phyloP scores from a whole-genome alignment of 345 rosid genomes.

The Erysimum cheiranthoides region DNA sequence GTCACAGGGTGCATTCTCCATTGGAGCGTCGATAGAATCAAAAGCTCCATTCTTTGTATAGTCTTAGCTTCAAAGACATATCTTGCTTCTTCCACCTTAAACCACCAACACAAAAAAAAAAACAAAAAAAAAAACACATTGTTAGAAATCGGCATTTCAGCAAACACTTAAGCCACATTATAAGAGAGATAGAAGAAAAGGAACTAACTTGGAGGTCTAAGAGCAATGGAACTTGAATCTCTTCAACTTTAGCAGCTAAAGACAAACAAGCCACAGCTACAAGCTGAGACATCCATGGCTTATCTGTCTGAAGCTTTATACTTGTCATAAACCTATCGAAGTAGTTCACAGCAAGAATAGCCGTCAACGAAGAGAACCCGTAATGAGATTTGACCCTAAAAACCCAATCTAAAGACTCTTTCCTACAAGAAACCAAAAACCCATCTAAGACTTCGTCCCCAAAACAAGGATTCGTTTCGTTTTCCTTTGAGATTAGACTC shows the following conservation, averaged over 20 bases:
- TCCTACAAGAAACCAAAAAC: conserved; percentile 53
- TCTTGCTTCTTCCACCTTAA: conserved; percentile 75
- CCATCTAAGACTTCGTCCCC: conserved; percentile 48
- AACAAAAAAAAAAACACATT: background rate
- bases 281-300: conserved; percentile 96
- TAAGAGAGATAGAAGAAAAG: background rate
- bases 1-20: conserved; percentile 97
- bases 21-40: conserved; percentile 74
- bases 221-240: conserved; percentile 80
- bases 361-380: conserved; percentile 72
- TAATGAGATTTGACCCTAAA: conserved; percentile 63
- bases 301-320: conserved; percentile 60
- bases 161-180: conserved; percentile 43
- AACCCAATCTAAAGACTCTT: conserved; percentile 77
- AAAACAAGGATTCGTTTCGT: conserved; percentile 51
- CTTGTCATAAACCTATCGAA: conserved; percentile 82
- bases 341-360: conserved; percentile 81
- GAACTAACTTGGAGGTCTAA: conserved; percentile 77
- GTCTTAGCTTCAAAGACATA: conserved; percentile 83
- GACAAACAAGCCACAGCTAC: conserved; percentile 89
- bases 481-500: conserved; percentile 64
- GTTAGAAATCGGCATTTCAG: conserved; percentile 13
- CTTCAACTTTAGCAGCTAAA: conserved; percentile 93
- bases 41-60: conserved; percentile 90
- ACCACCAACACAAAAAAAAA: conserved; percentile 19